A percentile compares a stretch with the other conserved stretches of the same genome.
Evolutionary conservation across 2,329 filamentous ascomycete species (phyloP).

Genomic region (Aspergillus texensis): DNA sequence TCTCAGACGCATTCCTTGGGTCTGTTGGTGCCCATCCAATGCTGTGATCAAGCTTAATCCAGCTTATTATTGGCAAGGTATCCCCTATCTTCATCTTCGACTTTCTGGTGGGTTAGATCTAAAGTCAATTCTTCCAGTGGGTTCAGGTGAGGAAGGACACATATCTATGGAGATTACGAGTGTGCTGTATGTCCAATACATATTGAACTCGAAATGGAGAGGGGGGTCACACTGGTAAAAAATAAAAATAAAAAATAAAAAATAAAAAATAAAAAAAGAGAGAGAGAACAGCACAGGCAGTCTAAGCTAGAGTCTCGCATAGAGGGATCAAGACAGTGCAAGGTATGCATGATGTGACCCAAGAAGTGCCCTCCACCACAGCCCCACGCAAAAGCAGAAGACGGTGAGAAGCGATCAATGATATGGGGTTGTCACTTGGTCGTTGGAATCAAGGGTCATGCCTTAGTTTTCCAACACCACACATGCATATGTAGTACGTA

Average conservation of each 20-base stretch:
- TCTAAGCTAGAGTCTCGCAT: background rate
- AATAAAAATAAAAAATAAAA: background rate
- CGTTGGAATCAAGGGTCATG: conserved; percentile 16
- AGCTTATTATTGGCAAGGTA: conserved; percentile 8
- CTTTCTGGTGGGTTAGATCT: background rate
- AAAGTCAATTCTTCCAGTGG: background rate
- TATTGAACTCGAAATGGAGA: background rate
- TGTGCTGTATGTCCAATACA: background rate
- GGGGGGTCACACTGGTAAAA: background rate
- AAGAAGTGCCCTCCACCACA: conserved; percentile 8
- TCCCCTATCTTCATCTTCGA: background rate
- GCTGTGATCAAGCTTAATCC: conserved; percentile 9
- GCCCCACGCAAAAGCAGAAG: conserved; percentile 20
- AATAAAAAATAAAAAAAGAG: too few species aligned
- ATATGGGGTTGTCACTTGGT: conserved; percentile 7
- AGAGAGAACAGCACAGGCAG: background rate
- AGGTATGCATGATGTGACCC: conserved; percentile 21
- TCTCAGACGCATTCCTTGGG: conserved; percentile 10
- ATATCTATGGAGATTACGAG: background rate
- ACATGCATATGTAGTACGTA: conserved; percentile 6
- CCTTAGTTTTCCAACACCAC: conserved; percentile 5
- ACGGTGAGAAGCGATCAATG: conserved; percentile 19
- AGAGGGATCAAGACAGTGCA: conserved; percentile 1
- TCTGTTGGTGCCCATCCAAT: conserved; percentile 11
- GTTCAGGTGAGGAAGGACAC: background rate